phyloP scores from a whole-genome alignment of 1,284 basidiomycete genomes.

The Austroboletus niveus region DNA sequence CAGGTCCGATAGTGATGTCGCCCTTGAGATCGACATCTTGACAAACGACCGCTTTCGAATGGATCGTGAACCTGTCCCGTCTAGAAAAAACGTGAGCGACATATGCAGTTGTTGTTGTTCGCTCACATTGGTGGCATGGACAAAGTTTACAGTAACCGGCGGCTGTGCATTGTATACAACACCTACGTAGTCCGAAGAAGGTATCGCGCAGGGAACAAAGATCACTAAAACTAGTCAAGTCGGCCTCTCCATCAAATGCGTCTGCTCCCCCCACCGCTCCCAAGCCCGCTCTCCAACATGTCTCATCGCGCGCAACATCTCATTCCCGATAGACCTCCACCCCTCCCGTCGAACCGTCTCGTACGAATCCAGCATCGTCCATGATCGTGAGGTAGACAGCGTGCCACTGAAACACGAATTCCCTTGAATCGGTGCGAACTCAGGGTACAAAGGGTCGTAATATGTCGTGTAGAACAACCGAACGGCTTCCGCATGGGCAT shows the following conservation, averaged over 20 bases:
- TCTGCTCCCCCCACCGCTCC: conserved; percentile 33
- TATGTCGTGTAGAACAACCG: conserved; percentile 57
- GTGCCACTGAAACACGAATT: conserved; percentile 21
- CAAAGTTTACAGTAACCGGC: conserved; percentile 1
- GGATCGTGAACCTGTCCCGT: conserved; percentile 76
- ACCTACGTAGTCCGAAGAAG: neutral
- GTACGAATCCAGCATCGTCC: conserved; percentile 30
- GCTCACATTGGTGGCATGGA: conserved; percentile 31
- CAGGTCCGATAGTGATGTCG: conserved; percentile 85
- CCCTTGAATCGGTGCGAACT: conserved; percentile 44
- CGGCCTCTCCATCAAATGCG: conserved; percentile 26
- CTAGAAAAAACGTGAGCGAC: conserved; percentile 34
- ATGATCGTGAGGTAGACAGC: conserved; percentile 24
- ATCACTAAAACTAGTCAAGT: conserved; percentile 21
- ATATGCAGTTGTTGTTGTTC: neutral
- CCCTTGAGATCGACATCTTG: conserved; percentile 89
- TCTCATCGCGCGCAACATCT: conserved; percentile 22
- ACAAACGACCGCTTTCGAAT: conserved; percentile 81
- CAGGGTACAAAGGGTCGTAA: conserved; percentile 71
- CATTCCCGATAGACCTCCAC: conserved; percentile 25
- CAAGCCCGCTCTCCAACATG: conserved; percentile 30
- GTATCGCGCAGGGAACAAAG: conserved; percentile 8
- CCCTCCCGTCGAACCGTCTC: conserved; percentile 30
- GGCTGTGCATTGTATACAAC: neutral
- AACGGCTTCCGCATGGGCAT: conserved; percentile 39